These are phyloP conservation scores for Martiniozyma asiatica DNA, from an alignment of 1,139 yeast genomes.

Conservation along the genomic window DNA sequence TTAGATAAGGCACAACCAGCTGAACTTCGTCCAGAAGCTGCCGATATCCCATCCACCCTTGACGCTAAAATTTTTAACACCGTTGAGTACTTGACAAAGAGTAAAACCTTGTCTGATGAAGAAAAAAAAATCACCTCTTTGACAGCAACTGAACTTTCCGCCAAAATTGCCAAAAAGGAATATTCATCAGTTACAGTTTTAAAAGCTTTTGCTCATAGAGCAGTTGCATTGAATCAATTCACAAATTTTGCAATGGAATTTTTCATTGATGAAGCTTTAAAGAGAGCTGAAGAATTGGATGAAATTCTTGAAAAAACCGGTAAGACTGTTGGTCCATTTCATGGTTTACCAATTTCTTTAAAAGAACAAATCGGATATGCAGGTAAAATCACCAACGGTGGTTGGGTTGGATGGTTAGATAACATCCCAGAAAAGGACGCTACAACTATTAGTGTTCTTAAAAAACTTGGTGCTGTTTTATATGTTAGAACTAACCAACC, in stretches of 20 bases:
- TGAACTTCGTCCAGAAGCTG: conserved; percentile 31
- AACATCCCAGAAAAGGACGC: conserved; percentile 40
- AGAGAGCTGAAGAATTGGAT: conserved; percentile 44
- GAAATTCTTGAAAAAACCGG: conserved; percentile 39
- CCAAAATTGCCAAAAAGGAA: conserved; percentile 26
- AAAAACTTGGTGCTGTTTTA: conserved; percentile 57
- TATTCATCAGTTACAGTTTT: conserved; percentile 28
- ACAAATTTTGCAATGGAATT: conserved; percentile 50
- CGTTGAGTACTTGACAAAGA: conserved; percentile 30
- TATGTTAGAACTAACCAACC: conserved; percentile 44
- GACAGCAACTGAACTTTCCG: conserved; percentile 28
- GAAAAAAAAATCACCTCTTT: conserved; percentile 39
- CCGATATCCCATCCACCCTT: conserved; percentile 31
- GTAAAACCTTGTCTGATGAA: conserved; percentile 30
- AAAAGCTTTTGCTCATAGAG: conserved; percentile 33
- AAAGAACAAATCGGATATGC: conserved; percentile 59
- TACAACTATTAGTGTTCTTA: conserved; percentile 37
- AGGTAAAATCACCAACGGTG: conserved; percentile 49
- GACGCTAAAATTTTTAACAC: conserved; percentile 34
- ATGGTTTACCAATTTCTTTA: conserved; percentile 68
- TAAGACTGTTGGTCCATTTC: conserved; percentile 58
- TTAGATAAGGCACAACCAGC: conserved; percentile 30
- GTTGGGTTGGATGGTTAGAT: conserved; percentile 45
- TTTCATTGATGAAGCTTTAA: conserved; percentile 43
- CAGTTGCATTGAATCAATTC: conserved; percentile 36